Base-by-base conservation (phyloP, 805 yeast species). In the Peterozyma toletana region DNA sequence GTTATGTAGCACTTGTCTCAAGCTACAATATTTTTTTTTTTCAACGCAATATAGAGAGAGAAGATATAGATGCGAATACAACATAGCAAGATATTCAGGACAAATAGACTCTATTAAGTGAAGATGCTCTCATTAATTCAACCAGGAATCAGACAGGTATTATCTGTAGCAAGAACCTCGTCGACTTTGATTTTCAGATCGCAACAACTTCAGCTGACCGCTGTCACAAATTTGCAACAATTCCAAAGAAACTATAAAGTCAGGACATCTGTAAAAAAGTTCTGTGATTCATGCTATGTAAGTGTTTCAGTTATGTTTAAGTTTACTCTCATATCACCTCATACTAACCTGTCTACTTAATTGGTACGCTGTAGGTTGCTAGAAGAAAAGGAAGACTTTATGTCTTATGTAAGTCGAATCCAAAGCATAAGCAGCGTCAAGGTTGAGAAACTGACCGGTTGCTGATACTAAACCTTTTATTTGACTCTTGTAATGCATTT, bases 311-410 rank as follows among this genome's bases (percentile, higher is more conserved):
- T 61, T 5, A n/a, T 16, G 13, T 13, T 15, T 10, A 11, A 35
- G 29, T 44, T 35, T 11, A 10, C 33, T 15, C 21, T 44, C 16
- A 21, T 11, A 21, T 21, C 7, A 7, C 27, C 4, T 21, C 27
- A 17, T 16, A 37, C 40, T 39, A 33, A 39, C 41, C 17, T 30
- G 27, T 21, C 27, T 7, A 21, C 38, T 37, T 9, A 30, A 37
- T 11, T 64, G 77, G 68, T 21, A 21, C 27, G 4, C 27, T 21
- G 27, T 21, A 21, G 27, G 77, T 87, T 65, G 96, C 93, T 10
- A 84, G 95, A 66, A 83, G 98, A 65, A 93, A 90, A 67, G 99
- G 99, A 36, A 75, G 93, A 56, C 91, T 90, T 11, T 88, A 87
- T 52, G 96, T 93, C 35, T 83, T 86, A 60, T 91, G 99, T 73